A percentile compares a stretch with the other conserved stretches of the same genome.
phyloP scores from a whole-genome alignment of 495 filamentous ascomycete genomes.

The Hypomontagnella submonticulosa region DNA sequence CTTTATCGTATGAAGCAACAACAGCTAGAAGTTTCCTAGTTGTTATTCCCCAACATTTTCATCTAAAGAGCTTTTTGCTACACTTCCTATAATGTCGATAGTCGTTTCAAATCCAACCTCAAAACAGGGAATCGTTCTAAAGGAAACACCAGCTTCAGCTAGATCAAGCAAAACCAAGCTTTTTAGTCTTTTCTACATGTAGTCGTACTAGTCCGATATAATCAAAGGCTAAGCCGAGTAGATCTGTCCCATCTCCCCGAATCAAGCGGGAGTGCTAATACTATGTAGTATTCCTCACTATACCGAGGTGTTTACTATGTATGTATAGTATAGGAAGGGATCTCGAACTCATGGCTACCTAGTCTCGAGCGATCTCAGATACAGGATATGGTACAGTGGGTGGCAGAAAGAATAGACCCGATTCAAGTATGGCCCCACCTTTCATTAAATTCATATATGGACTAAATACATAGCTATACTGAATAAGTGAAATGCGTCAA shows the following conservation, averaged over 20 bases:
- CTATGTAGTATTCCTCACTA: not conserved
- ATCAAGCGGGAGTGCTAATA: not conserved
- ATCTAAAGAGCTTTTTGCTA: not conserved
- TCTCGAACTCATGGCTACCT: not conserved
- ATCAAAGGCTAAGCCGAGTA: not conserved
- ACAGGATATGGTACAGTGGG: not conserved
- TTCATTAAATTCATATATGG: no score
- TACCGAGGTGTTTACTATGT: no score
- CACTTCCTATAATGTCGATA: not conserved
- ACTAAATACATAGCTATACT: no score
- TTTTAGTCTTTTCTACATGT: slow-evolving; percentile 9
- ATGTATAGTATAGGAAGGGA: no score
- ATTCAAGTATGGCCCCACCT: no score
- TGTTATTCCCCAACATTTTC: no score
- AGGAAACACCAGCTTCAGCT: slow-evolving; percentile 1
- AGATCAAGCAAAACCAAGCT: slow-evolving; percentile 15
- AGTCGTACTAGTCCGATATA: not conserved
- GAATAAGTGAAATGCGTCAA: no score
- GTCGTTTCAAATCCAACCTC: not conserved
- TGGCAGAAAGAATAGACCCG: no score
- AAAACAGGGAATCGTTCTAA: slow-evolving; percentile 5
- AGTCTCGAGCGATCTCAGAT: not conserved
- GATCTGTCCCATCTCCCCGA: slow-evolving; percentile 16
- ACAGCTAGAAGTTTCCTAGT: no score
- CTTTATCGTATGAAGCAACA: no score